Base-by-base conservation (phyloP, 495 filamentous ascomycete species). In the Penicillium canariense region DNA sequence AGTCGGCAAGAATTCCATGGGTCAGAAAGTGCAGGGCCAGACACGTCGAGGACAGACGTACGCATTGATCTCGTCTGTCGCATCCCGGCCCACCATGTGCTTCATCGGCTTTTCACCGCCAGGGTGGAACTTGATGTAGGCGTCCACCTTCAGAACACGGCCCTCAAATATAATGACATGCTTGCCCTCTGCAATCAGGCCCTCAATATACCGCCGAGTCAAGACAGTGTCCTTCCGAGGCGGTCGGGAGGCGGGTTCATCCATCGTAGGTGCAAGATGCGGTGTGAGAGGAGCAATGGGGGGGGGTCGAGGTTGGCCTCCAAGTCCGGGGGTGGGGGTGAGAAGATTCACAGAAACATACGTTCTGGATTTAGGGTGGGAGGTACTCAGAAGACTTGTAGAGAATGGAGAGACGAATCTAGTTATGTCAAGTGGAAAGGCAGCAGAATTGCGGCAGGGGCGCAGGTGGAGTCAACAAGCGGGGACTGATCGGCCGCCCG, bases 1-100 rank as follows among this genome's bases (percentile, higher is more conserved):
- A 54, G 14, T 34, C 22, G 26, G 56, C 15, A 1, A 11, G 9
- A 18, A 7, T 17, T 28, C 9, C 22, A 17, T 34, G 31, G 8
- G 43, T 50, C 25, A 61, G 49, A 12, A 11, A 18, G 10, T 5
- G 26, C 18, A 31, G 43, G n/a, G 12, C 7, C 5, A 11, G n/a
- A n/a, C 25, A 4, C 2, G 6, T 1, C 3, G 10, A n/a, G n/a
- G 11, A 32, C 11, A 46, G 18, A 85, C 90, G 52, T 81, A 96
- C 90, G 83, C 87, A 70, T 88, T 91, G 62, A 97, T 86, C 72
- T 97, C 94, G 70, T 97, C 91, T 15, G 94, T 97, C 32, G 90
- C 95, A 84, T 98, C 94, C 72, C 90, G 82, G 47, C 94, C 94
- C 46, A 98, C 86, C 91, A 97, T 93, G 68, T 98, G 94, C 70